Evolutionary conservation across 164 flowering plant genomes (phyloP).

Genomic region (Amborella trichopoda): DNA sequence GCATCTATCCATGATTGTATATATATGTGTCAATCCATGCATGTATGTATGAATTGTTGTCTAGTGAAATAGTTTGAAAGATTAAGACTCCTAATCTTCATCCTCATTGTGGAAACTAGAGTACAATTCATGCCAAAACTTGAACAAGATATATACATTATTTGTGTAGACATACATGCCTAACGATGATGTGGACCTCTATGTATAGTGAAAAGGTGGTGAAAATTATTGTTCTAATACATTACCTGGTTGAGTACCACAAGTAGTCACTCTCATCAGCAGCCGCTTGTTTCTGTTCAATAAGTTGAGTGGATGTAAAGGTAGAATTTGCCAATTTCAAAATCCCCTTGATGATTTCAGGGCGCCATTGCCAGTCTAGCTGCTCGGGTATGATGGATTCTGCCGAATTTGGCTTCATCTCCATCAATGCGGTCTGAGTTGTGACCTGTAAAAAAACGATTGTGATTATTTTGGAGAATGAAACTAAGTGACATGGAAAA

Average conservation of each 20-base stretch:
- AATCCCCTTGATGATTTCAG: conserved; percentile 19
- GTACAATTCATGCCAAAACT: not conserved
- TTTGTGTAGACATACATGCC: not conserved
- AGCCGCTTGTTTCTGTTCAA: conserved; percentile 41
- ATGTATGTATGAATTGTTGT: no score
- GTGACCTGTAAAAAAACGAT: conserved; percentile 18
- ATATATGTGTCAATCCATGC: no score
- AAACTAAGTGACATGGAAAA: no score
- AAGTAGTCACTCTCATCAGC: conserved; percentile 56
- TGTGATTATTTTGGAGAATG: not conserved
- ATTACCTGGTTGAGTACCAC: conserved; percentile 74
- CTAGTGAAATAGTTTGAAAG: not conserved
- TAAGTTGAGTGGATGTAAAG: conserved; percentile 8
- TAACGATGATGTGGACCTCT: not conserved
- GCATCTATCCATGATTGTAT: no score
- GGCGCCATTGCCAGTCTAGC: conserved; percentile 51
- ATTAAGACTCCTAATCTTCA: not conserved
- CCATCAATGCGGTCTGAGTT: conserved; percentile 36
- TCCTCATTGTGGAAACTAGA: not conserved
- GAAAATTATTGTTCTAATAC: not conserved
- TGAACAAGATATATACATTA: not conserved
- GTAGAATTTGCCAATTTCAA: conserved; percentile 22
- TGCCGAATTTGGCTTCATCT: conserved; percentile 17
- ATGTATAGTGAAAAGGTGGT: not conserved
- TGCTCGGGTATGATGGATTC: conserved; percentile 23